Evolutionary conservation across 73 alveolate genomes (phyloP).

Genomic region (Paramecium bursaria): DNA sequence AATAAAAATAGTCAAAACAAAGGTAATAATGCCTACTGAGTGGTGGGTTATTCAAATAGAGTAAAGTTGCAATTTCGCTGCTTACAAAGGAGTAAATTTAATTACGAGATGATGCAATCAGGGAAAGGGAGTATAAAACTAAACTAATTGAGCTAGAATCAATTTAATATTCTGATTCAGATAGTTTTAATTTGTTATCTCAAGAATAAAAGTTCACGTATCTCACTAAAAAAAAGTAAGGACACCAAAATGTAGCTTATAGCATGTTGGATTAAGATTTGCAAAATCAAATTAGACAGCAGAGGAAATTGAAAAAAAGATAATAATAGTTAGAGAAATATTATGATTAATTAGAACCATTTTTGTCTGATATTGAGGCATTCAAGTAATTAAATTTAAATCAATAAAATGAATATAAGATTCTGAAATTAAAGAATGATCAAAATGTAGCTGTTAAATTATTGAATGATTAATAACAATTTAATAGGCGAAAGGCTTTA

Average conservation of each 20-base stretch:
- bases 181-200: background rate
- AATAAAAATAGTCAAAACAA: background rate
- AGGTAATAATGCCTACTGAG: background rate
- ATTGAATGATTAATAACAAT: background rate
- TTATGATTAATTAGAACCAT: slow-evolving; percentile 35
- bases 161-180: slow-evolving; percentile 5
- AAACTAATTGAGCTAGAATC: background rate
- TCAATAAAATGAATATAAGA: slow-evolving; percentile 4
- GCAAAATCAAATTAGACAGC: background rate
- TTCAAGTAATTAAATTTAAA: slow-evolving; percentile 8
- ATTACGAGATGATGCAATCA: background rate
- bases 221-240: background rate
- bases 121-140: background rate
- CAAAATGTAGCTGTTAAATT: background rate
- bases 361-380: slow-evolving; percentile 21
- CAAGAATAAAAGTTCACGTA: background rate
- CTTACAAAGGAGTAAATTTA: background rate
- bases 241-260: background rate
- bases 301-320: slow-evolving; percentile 10
- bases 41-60: background rate
- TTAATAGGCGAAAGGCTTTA: background rate
- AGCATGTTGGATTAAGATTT: slow-evolving; percentile 2
- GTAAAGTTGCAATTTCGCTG: background rate
- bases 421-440: background rate
- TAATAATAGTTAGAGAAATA: background rate